A percentile compares a stretch with the other conserved stretches of the same genome.
phyloP scores from a whole-genome alignment of 257 asterid genomes.

The Fraxinus pennsylvanica region DNA sequence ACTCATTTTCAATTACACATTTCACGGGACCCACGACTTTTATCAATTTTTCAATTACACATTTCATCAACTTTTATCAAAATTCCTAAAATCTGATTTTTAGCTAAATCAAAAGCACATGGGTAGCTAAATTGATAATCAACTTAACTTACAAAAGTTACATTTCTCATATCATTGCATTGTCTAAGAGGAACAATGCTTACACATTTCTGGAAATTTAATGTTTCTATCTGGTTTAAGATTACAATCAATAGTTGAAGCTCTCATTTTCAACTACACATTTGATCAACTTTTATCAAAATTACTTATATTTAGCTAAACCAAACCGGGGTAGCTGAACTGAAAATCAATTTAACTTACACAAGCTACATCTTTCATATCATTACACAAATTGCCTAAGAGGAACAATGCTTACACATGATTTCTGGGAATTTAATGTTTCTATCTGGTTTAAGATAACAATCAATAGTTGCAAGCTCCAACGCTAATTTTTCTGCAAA shows the following conservation, averaged over 20 bases:
- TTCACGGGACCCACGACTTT: too few relatives aligned
- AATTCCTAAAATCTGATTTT: too few relatives aligned
- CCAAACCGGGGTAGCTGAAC: neutral
- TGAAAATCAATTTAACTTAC: neutral
- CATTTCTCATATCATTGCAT: slow-evolving; percentile 11
- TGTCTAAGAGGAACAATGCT: slow-evolving; percentile 3
- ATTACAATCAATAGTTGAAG: neutral
- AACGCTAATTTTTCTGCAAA: neutral
- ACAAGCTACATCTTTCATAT: slow-evolving; percentile 1
- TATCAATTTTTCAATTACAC: too few relatives aligned
- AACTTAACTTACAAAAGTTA: slow-evolving; percentile 8
- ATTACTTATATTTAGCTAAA: too few relatives aligned
- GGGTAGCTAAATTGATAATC: neutral
- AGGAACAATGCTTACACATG: neutral
- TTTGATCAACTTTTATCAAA: too few relatives aligned
- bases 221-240: neutral
- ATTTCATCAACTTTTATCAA: too few relatives aligned
- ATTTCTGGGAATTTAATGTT: neutral
- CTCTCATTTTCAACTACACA: too few relatives aligned
- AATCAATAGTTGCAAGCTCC: neutral
- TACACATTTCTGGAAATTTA: neutral
- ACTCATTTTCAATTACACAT: too few relatives aligned
- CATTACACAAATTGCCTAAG: slow-evolving; percentile 8
- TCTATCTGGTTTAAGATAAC: neutral
- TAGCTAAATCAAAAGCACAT: too few relatives aligned